Base-by-base conservation (phyloP, 176 grass and related monocot species). In the Lolium rigidum region DNA sequence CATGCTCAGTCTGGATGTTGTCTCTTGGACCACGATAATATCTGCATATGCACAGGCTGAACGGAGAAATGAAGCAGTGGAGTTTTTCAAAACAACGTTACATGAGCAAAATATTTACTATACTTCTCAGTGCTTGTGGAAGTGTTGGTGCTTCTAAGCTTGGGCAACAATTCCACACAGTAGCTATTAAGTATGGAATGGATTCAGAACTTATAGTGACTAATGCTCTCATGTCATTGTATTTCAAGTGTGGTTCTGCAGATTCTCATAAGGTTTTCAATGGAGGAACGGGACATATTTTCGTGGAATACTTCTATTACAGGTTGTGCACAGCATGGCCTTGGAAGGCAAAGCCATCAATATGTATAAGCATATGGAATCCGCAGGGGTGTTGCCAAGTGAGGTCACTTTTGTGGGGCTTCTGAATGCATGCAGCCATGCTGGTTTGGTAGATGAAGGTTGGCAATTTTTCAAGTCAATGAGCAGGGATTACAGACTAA, bases 351-450 rank as follows among this genome's bases (percentile, higher is more conserved):
- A 82, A 55, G 87, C 93, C 15, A 83, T 92, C 68, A 73, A 76
- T 52, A 88, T 91, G 46, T 94, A 83, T 78, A 37, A 64, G 43
- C 66, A 78, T 62, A 94, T 94, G 93, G 21, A 77, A 80, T 84
- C 63, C 57, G 75, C 70, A 43, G 90, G 85, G 52, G 67, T 88
- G 57, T 65, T 86, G 69, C 93, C 88, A 66, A 89, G 92, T 11
- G 82, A 88, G 41, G 90, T 94, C 82, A 94, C 93, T 77, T 94
- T 94, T 58, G 82, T 92, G 26, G 93, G 93, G 21, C 85, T 94
- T 90, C 70, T 94, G 57, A 89, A 92, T 92, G 90, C 88, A 60
- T 95, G 93, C 68, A 88, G 87, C 38, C 90, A 95, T 88, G 80
- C 84, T 86, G 93, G 93, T 58, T 77, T 92, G 68, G 90, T 95